Evolutionary conservation across 768 basidiomycete species (phyloP), one percentile per base, ranked within the genome.

Genomic region (Lentinula sp.): DNA sequence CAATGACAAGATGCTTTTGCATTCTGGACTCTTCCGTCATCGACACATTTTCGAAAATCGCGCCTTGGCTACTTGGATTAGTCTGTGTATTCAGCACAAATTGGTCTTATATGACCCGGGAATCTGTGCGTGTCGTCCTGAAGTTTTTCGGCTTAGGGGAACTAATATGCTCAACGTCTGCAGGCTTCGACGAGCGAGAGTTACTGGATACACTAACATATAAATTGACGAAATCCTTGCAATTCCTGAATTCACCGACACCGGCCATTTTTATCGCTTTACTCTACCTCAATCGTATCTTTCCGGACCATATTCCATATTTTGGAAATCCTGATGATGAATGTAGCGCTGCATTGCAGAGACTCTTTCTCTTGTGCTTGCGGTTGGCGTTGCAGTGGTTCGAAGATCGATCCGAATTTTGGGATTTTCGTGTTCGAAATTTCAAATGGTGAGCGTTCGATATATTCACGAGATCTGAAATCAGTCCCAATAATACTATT

Each of bases 211-310:
- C 18, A 28, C 10, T 56, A 21, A 56, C 23, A 31, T 45, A 43
- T n/a, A 23, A 16, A 9, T 40, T 59, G 23, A 28, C 45, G 18
- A 59, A 59, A 49, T 49, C 57, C 7, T 59, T 59, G 0, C 57
- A 50, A 9, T 28, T 59, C 16, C 8, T 59, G 32, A 45, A 59
- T 28, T 45, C 57, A 35, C 57, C 57, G 1, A 50, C 45, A 8
- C 57, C 57, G 6, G 32, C 28, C 7, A 59, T 59, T n/a, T 34
- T 59, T 16, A 18, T 59, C 13, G 57, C 57, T 15, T 8, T 59
- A 6, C 48, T 59, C 16, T 59, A 59, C 18, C 57, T 59, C 34
- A 13, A 32, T 31, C 57, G 57, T 45, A n/a, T 32, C 28, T 59
- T 34, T 49, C 57, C 57, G 8, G 23, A 48, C 9, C n/a, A 23